These are phyloP conservation scores for Chlorella sp. DNA, from an alignment of 139 green algal genomes.

Conservation along the genomic window DNA sequence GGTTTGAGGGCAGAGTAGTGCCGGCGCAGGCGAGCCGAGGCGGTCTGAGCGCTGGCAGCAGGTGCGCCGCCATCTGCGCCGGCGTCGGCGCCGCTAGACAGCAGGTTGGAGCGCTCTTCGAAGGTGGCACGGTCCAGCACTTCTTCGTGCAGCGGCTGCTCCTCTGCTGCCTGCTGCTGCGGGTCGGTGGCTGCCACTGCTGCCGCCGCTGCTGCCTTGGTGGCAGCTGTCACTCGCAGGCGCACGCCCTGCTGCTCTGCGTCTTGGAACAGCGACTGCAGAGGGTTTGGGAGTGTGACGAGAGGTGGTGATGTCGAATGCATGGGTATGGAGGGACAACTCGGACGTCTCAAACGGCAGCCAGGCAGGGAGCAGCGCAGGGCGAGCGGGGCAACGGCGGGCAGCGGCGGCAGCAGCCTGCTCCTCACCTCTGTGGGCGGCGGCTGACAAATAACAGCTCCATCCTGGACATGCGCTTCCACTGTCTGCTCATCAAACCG, in stretches of 20 bases:
- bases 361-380: no score
- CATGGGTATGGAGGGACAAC: background rate
- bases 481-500: background rate
- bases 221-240: conserved; percentile 6
- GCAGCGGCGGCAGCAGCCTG: background rate
- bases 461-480: background rate
- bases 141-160: conserved; percentile 21
- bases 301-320: background rate
- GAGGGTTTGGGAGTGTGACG: background rate
- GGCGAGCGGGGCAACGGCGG: background rate
- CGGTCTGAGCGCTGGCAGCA: background rate
- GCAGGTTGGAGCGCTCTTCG: background rate
- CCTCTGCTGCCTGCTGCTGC: background rate
- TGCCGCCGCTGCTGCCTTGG: conserved; percentile 4
- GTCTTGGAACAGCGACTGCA: conserved; percentile 14
- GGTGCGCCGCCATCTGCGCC: background rate
- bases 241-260: conserved; percentile 27
- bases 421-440: background rate
- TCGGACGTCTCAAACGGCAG: background rate
- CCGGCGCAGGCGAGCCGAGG: background rate
- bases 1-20: conserved; percentile 61
- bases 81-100: background rate
- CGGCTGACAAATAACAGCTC: background rate
- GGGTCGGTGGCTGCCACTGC: background rate
- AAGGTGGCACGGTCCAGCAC: background rate